Percentiles rank a stretch among this genome's conserved stretches.
Conservation (phyloP, 169 alveolate genomes). For the Plasmodium gaboni region DNA sequence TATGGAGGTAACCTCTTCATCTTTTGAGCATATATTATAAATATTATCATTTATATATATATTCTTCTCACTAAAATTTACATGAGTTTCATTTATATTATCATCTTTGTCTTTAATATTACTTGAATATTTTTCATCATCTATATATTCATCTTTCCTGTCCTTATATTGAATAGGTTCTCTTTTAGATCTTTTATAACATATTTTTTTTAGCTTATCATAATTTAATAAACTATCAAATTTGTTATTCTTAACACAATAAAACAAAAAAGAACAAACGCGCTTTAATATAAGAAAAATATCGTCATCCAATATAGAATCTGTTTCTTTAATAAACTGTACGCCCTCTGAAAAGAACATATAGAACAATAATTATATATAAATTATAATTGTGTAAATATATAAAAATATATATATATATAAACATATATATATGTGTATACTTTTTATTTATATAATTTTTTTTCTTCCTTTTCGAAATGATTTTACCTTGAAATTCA, state of each 20-base stretch:
- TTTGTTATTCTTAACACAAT: constrained; percentile 48
- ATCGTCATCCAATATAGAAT: constrained; percentile 85
- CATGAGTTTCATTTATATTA: neutral
- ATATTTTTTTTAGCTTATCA: neutral
- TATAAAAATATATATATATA: neutral
- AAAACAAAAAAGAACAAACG: constrained; percentile 82
- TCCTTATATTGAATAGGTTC: neutral
- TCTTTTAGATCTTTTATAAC: neutral
- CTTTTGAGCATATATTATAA: neutral
- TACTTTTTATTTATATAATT: neutral
- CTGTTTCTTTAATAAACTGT: constrained; percentile 73
- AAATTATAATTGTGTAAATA: neutral
- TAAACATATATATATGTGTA: neutral
- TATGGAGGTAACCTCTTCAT: neutral
- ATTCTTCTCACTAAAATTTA: too few relatives aligned
- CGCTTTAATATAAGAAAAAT: constrained; percentile 81
- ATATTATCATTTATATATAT: neutral
- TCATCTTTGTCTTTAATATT: neutral
- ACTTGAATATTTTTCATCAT: neutral
- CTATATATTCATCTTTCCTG: neutral
- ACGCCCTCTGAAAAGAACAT: constrained; percentile 19
- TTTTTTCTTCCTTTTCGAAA: neutral
- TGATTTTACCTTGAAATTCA: constrained; percentile 32
- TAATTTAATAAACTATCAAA: constrained; percentile 46
- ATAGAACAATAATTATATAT: neutral